Evolutionary conservation across 176 grass and related monocot genomes (phyloP).

Genomic region (Pontederia paniculata): DNA sequence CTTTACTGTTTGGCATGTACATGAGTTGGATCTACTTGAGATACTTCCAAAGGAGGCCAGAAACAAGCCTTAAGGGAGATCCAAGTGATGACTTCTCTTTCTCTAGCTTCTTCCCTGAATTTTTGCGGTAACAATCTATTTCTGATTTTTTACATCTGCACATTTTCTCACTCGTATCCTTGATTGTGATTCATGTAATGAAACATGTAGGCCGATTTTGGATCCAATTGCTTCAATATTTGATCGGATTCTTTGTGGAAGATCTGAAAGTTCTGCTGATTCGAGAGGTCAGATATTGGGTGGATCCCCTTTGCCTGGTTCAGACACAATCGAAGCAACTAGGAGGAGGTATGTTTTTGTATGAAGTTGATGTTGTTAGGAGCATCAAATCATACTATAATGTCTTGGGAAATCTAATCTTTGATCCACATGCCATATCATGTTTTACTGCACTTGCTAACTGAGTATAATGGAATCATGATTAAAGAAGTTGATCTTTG

Average conservation of each 20-base stretch:
- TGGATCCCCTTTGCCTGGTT: constrained; percentile 63
- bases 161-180: neutral
- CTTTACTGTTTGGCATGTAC: constrained; percentile 88
- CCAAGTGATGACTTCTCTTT: constrained; percentile 95
- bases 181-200: constrained; percentile 2
- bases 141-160: neutral
- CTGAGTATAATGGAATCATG: too few species aligned
- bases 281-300: constrained; percentile 45
- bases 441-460: too few species aligned
- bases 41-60: constrained; percentile 87
- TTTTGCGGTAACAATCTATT: constrained; percentile 42
- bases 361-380: neutral
- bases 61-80: constrained; percentile 87
- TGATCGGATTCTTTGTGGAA: constrained; percentile 80
- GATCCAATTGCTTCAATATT: constrained; percentile 85
- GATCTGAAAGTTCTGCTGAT: constrained; percentile 53
- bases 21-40: constrained; percentile 95
- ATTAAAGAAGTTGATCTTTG: too few species aligned
- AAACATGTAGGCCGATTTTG: constrained; percentile 55
- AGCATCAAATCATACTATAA: neutral
- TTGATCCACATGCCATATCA: too few species aligned
- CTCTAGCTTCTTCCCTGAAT: constrained; percentile 91
- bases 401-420: too few species aligned
- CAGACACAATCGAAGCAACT: constrained; percentile 75
- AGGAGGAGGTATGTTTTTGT: constrained; percentile 63